Base-by-base conservation (phyloP, 2,329 filamentous ascomycete genomes). In the Clonostachys byssicola region DNA sequence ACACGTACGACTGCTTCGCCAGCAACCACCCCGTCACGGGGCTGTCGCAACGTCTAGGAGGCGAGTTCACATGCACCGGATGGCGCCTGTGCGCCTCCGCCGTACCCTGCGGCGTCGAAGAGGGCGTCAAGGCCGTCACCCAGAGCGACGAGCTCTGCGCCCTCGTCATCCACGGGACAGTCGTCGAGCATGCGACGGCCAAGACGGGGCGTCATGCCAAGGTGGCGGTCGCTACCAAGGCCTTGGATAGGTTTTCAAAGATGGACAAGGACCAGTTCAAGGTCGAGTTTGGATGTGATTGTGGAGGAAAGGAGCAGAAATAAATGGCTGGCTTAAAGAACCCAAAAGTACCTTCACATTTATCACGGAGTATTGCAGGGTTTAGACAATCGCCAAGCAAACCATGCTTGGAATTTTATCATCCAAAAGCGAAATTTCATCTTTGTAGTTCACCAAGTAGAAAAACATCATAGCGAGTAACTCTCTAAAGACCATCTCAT, bases 1-100 rank as follows among this genome's bases (percentile, higher is more conserved):
- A 75, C 4, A 77, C 94, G 38, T 96, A 96, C 64, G 91, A 97
- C 63, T 81, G 81, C 1, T 96, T 89, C 62, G 91, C 90, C 2
- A 89, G 86, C 57, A 88, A 88, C 34, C 92, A 97, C 55, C 92
- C 92, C 0, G 86, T 88, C 5, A 95, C 88, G 0, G 81, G 80
- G 40, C 74, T 96, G 1, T 72, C 81, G 39, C 81, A 81, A 41
- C 72, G 81, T 50, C 71, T 96, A 50, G 72, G 79, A 9, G 72
- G 75, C 12, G 74, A 80, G 12, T 84, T 90, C 50, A 79, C 75
- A 30, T 96, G 92, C 63, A 67, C 49, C 3, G 62, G 72, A 46
- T 82, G 77, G 74, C 73, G 81, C 9, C 61, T 85, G 43, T 70
- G 79, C 52, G 68, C 73, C 12, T 69, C 74, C 38, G 65, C 75